phyloP scores from a whole-genome alignment of 2,329 filamentous ascomycete species.

The Thelonectria blattea region DNA sequence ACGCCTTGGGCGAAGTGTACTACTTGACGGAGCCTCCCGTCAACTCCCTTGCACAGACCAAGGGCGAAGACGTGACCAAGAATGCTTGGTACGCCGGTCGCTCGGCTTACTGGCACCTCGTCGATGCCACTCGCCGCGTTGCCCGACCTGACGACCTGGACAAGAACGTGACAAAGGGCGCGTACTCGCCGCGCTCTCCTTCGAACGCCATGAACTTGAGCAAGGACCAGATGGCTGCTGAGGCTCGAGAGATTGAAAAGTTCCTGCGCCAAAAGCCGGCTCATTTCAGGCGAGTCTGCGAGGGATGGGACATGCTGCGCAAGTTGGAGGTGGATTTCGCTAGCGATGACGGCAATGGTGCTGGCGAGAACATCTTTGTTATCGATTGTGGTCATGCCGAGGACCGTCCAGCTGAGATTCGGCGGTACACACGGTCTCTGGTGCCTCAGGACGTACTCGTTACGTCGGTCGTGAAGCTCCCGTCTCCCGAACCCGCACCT shows the following conservation, averaged over 20 bases:
- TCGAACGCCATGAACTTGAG: slow-evolving; percentile 74
- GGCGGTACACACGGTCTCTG: slow-evolving; percentile 50
- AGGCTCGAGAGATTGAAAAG: slow-evolving; percentile 81
- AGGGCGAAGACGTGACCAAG: slow-evolving; percentile 63
- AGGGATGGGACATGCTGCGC: slow-evolving; percentile 92
- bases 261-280: slow-evolving; percentile 75
- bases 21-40: slow-evolving; percentile 78
- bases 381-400: slow-evolving; percentile 75
- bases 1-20: slow-evolving; percentile 90
- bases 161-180: slow-evolving; percentile 69
- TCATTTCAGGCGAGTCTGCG: slow-evolving; percentile 78
- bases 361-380: slow-evolving; percentile 78
- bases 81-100: slow-evolving; percentile 83
- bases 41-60: slow-evolving; percentile 55
- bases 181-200: slow-evolving; percentile 82
- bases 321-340: slow-evolving; percentile 89
- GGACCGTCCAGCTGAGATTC: slow-evolving; percentile 51
- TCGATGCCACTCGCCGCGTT: slow-evolving; percentile 77
- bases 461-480: slow-evolving; percentile 6
- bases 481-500: slow-evolving; percentile 10
- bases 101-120: slow-evolving; percentile 78
- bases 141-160: slow-evolving; percentile 76
- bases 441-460: slow-evolving; percentile 25
- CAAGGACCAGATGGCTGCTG: slow-evolving; percentile 72
- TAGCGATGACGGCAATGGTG: slow-evolving; percentile 75